These are phyloP conservation scores for Leavenworthia alabamica DNA, from an alignment of 345 rosid genomes.

Conservation along the genomic window DNA sequence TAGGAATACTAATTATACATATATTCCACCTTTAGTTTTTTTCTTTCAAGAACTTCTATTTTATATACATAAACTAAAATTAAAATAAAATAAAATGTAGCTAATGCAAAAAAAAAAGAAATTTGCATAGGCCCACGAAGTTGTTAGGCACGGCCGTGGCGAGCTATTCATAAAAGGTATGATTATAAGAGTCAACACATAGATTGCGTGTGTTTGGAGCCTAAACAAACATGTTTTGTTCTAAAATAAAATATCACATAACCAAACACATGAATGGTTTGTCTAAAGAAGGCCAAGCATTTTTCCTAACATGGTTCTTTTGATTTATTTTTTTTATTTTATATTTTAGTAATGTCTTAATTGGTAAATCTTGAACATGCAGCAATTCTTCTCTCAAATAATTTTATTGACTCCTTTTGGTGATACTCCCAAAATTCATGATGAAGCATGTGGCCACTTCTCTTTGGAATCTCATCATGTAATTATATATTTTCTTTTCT, in stretches of 20 bases:
- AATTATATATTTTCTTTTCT: not conserved
- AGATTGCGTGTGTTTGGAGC: slow-evolving; percentile 19
- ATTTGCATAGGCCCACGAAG: not conserved
- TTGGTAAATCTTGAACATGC: slow-evolving; percentile 29
- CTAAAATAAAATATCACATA: not conserved
- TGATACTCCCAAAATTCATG: slow-evolving; percentile 20
- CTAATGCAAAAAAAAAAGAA: too few relatives aligned
- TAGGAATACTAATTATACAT: not conserved
- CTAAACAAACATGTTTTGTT: slow-evolving; percentile 14
- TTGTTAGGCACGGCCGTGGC: not conserved
- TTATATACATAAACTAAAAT: not conserved
- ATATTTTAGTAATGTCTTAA: not conserved
- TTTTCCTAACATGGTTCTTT: slow-evolving; percentile 15
- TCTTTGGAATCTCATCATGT: slow-evolving; percentile 24
- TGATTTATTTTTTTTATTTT: too few relatives aligned
- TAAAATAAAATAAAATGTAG: not conserved
- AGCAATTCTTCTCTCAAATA: slow-evolving; percentile 13
- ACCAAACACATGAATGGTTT: slow-evolving; percentile 18
- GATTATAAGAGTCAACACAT: slow-evolving; percentile 2
- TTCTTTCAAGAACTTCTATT: not conserved
- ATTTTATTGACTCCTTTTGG: slow-evolving; percentile 15
- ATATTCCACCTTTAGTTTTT: not conserved
- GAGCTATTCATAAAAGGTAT: slow-evolving; percentile 4
- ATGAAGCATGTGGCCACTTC: slow-evolving; percentile 22
- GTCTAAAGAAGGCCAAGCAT: slow-evolving; percentile 22